Evolutionary conservation across 2,329 filamentous ascomycete genomes (phyloP), one percentile per base, ranked within the genome.

Genomic region (Aspergillus ochraceoroseus): DNA sequence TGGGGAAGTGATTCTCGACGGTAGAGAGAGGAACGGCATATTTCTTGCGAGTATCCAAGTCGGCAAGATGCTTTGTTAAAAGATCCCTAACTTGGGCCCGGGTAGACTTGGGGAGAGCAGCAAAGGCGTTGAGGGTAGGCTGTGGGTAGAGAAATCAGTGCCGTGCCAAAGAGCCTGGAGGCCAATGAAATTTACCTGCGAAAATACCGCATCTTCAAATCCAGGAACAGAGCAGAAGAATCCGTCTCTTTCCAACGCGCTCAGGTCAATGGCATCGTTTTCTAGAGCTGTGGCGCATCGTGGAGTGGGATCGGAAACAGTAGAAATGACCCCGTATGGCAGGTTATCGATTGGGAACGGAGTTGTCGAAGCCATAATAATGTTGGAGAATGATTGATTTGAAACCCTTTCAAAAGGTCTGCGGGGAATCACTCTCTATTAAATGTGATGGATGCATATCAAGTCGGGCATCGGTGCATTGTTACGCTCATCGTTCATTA

Each of bases 341-440:
- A 51, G 40, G 20, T 51, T 51, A 12, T 51, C 48, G 28, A 48
- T 40, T 9, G 46, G 42, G 23, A 51, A 51, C 8, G 48, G 48
- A 11, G 41, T 40, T 9, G 3, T 32, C 20, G 12, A 15, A 28
- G 13, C 9, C 13, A 28, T 28, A 18, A 11, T 15, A 18, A 32
- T 13, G 9, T 18, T 23, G 20, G 4, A 33, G 13, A 27, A n/a
- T 12, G 8, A 19, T 34, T 25, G 4, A 28, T 14, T 28, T n/a
- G 12, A n/a, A n/a, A n/a, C n/a, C n/a, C 3, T 28, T 5, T 11
- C 11, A n/a, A 12, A 7, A 28, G 8, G 26, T 11, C 26, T 6
- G 11, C 14, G 26, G n/a, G n/a, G n/a, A n/a, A n/a, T n/a, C n/a
- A n/a, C n/a, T 13, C 14, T 13, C 26, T 28, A 5, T 28, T 28